phyloP scores from a whole-genome alignment of 2,329 filamentous ascomycete species.

The Xylariales sp. region DNA sequence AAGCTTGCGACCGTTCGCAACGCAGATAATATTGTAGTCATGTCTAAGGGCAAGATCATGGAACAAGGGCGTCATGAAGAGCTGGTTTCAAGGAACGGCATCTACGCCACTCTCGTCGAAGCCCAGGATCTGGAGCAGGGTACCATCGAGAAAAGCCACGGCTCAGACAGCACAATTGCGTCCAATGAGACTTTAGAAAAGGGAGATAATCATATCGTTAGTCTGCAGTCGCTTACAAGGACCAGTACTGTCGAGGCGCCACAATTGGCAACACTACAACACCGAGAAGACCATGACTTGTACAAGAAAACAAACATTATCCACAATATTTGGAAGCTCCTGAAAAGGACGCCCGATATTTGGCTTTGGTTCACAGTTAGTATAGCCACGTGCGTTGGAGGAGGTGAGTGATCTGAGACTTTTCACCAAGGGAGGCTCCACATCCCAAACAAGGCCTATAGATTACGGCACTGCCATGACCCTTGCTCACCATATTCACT shows the following conservation, averaged over 20 bases:
- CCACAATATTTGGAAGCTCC: too few species aligned
- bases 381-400: too few species aligned
- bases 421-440: neutral
- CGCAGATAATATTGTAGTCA: conserved; percentile 62
- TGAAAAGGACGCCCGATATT: too few species aligned
- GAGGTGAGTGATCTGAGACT: too few species aligned
- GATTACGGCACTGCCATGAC: neutral
- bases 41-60: conserved; percentile 8
- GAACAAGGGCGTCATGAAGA: conserved; percentile 17
- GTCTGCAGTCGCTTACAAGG: too few species aligned
- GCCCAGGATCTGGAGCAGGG: conserved; percentile 5
- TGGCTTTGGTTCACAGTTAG: too few species aligned
- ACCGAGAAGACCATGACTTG: too few species aligned
- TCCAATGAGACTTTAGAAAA: neutral
- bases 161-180: too few species aligned
- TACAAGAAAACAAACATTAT: too few species aligned
- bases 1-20: conserved; percentile 71
- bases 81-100: conserved; percentile 10
- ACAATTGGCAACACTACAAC: too few species aligned
- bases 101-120: conserved; percentile 14
- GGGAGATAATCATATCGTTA: conserved; percentile 3
- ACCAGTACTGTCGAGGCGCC: too few species aligned
- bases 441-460: too few species aligned
- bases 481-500: neutral
- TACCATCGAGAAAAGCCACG: neutral